phyloP scores from a whole-genome alignment of 2,329 filamentous ascomycete genomes.

The Fusarium odoratissimum region DNA sequence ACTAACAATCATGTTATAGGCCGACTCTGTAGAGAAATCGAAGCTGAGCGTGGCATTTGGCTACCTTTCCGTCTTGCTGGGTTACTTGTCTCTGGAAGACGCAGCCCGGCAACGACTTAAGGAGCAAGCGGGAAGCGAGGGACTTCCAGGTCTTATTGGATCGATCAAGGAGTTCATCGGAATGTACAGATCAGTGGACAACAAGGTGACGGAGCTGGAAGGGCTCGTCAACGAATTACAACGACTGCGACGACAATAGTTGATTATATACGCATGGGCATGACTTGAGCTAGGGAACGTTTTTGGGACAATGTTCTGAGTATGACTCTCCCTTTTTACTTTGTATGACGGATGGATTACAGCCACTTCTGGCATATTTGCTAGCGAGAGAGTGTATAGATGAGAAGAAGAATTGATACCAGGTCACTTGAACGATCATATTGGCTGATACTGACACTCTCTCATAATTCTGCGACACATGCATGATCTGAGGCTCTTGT shows the following conservation, averaged over 20 bases:
- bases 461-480: neutral
- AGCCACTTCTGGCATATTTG: neutral
- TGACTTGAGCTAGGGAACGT: conserved; percentile 1
- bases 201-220: conserved; percentile 55
- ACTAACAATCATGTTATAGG: conserved; percentile 55
- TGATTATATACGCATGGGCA: conserved; percentile 12
- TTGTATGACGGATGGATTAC: conserved; percentile 20
- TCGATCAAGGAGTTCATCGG: conserved; percentile 67
- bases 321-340: conserved; percentile 3
- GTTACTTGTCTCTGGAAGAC: conserved; percentile 76
- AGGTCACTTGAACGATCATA: neutral
- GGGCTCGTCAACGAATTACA: conserved; percentile 53
- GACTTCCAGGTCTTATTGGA: conserved; percentile 58
- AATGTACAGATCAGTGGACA: conserved; percentile 63
- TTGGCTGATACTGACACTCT: neutral
- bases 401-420: neutral
- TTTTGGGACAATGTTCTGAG: conserved; percentile 21
- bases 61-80: conserved; percentile 86
- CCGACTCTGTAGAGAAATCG: conserved; percentile 78
- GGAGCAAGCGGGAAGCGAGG: conserved; percentile 56
- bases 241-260: conserved; percentile 33
- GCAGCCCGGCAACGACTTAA: conserved; percentile 58
- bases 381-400: conserved; percentile 2
- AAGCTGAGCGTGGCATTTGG: conserved; percentile 86
- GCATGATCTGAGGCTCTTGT: neutral